Percentiles rank a stretch among this genome's conserved stretches.
phyloP scores from a whole-genome alignment of 176 grass and related monocot species.

The Dendrocalamus sinicus region DNA sequence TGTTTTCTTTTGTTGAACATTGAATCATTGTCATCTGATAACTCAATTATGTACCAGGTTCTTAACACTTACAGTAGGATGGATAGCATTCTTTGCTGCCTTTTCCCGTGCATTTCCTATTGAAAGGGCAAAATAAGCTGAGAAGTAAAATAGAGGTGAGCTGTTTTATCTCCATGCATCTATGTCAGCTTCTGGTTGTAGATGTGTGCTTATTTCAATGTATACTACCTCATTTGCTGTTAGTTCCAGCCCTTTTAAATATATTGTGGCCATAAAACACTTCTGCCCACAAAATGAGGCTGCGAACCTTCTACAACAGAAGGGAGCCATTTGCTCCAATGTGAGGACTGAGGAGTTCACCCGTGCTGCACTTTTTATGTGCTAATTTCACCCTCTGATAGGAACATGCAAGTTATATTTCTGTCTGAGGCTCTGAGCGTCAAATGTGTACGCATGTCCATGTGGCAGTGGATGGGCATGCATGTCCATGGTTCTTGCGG shows the following conservation, averaged over 20 bases:
- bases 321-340: not conserved
- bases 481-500: not conserved
- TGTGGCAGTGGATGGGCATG: not conserved
- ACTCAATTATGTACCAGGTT: slow-evolving; percentile 61
- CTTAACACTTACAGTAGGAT: slow-evolving; percentile 71
- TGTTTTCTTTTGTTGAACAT: slow-evolving; percentile 26
- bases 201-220: slow-evolving; percentile 10
- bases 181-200: not conserved
- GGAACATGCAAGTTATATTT: not conserved
- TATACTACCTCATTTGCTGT: not conserved
- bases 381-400: not conserved
- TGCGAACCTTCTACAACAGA: not conserved
- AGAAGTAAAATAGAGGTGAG: slow-evolving; percentile 89
- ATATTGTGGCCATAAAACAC: not conserved
- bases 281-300: not conserved
- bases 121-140: slow-evolving; percentile 75
- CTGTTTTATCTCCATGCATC: not conserved
- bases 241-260: not conserved
- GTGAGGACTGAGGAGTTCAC: not conserved
- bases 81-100: slow-evolving; percentile 84
- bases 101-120: slow-evolving; percentile 88
- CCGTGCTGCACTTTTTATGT: not conserved
- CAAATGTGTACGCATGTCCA: not conserved
- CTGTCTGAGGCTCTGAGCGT: not conserved
- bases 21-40: slow-evolving; percentile 29